Percentiles rank a stretch among this genome's conserved stretches.
Evolutionary conservation across 345 rosid genomes (phyloP).

Genomic region (Syzygium oleosum): DNA sequence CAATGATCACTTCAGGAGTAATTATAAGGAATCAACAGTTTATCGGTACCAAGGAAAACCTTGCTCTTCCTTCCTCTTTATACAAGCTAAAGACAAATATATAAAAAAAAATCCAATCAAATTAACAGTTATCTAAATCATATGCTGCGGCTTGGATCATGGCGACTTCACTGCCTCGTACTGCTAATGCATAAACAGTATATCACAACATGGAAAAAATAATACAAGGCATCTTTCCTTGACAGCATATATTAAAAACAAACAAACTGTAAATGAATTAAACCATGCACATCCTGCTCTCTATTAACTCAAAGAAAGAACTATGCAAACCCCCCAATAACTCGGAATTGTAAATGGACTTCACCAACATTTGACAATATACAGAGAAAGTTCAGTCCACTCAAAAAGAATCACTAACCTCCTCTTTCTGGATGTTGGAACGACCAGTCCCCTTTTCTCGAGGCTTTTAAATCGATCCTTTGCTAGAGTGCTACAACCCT

Average conservation of each 20-base stretch:
- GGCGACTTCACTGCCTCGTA: background rate
- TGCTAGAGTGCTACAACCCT: conserved; percentile 86
- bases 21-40: background rate
- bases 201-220: background rate
- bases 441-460: conserved; percentile 82
- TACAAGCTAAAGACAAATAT: background rate
- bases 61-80: background rate
- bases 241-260: background rate
- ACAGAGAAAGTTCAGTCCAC: background rate
- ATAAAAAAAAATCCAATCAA: background rate
- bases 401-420: conserved; percentile 32
- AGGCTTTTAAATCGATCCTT: conserved; percentile 88
- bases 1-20: background rate
- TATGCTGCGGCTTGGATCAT: background rate
- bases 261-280: background rate
- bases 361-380: background rate
- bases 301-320: background rate
- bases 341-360: background rate
- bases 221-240: background rate
- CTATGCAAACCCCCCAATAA: background rate
- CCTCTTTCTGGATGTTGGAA: conserved; percentile 44
- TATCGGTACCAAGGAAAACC: background rate
- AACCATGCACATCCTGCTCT: background rate
- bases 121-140: background rate
- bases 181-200: background rate